phyloP scores from a whole-genome alignment of 2,329 filamentous ascomycete species.

The Tolypocladium tundrense region DNA sequence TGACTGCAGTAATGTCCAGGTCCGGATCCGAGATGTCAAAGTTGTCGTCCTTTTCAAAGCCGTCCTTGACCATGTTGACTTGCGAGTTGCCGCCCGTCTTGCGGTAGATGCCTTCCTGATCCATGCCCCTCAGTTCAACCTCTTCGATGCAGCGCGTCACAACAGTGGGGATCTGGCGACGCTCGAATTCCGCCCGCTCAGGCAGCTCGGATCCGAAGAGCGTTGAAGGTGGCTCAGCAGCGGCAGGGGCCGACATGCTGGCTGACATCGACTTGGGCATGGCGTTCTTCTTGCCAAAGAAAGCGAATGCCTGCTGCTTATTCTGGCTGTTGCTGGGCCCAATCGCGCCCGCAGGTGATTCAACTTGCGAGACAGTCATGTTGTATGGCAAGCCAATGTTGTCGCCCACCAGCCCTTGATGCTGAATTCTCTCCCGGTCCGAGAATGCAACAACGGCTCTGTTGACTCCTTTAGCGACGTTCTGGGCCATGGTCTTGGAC shows the following conservation, averaged over 20 bases:
- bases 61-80: slow-evolving; percentile 80
- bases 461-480: slow-evolving; percentile 88
- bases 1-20: slow-evolving; percentile 92
- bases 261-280: slow-evolving; percentile 42
- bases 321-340: slow-evolving; percentile 23
- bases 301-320: slow-evolving; percentile 49
- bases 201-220: slow-evolving; percentile 87
- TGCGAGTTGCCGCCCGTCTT: slow-evolving; percentile 92
- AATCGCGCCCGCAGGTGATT: slow-evolving; percentile 29
- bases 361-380: slow-evolving; percentile 48
- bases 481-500: slow-evolving; percentile 85
- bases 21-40: slow-evolving; percentile 90
- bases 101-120: slow-evolving; percentile 93
- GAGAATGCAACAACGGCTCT: slow-evolving; percentile 72
- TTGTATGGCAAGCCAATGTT: slow-evolving; percentile 62
- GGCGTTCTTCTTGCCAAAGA: slow-evolving; percentile 52
- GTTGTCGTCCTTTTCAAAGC: slow-evolving; percentile 78
- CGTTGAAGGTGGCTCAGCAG: slow-evolving; percentile 43
- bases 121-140: slow-evolving; percentile 92
- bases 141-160: slow-evolving; percentile 93
- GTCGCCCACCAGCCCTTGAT: slow-evolving; percentile 46
- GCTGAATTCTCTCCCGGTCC: slow-evolving; percentile 44
- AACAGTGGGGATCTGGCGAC: slow-evolving; percentile 78
- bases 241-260: slow-evolving; percentile 25
- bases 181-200: slow-evolving; percentile 79